These are phyloP conservation scores for Avicennia marina DNA, from an alignment of 257 asterid species.

Conservation along the genomic window DNA sequence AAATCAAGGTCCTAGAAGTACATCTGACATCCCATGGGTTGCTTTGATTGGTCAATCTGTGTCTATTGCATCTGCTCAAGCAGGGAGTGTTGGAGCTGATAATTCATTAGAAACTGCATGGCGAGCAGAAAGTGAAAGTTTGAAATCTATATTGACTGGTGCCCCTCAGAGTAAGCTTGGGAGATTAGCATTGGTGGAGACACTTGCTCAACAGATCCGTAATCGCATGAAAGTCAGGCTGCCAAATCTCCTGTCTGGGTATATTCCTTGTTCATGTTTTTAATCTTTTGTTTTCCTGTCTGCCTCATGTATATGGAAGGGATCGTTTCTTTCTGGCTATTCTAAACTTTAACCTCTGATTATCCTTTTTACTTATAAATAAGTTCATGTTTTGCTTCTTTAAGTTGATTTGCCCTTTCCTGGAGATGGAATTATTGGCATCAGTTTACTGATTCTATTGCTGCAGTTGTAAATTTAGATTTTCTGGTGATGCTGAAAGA, in stretches of 20 bases:
- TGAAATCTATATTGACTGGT: conserved; percentile 71
- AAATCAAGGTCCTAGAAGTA: conserved; percentile 78
- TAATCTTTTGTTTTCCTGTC: conserved; percentile 8
- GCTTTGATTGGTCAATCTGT: conserved; percentile 91
- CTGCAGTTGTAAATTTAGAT: neutral
- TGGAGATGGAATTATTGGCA: neutral
- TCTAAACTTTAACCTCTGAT: neutral
- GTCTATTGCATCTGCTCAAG: conserved; percentile 76
- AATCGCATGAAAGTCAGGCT: conserved; percentile 78
- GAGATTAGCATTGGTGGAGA: conserved; percentile 80
- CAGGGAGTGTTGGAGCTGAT: conserved; percentile 72
- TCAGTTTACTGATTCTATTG: neutral
- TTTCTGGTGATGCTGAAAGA: conserved; percentile 2
- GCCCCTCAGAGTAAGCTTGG: conserved; percentile 92
- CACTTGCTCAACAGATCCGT: conserved; percentile 81
- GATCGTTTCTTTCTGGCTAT: neutral
- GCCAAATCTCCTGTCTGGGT: conserved; percentile 92
- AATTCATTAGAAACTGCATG: conserved; percentile 90
- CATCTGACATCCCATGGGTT: conserved; percentile 82
- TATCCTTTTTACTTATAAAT: neutral
- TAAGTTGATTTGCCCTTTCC: neutral
- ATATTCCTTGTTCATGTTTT: conserved; percentile 20
- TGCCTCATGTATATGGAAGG: neutral
- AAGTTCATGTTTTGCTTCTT: neutral
- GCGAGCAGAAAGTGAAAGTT: conserved; percentile 86